These are phyloP conservation scores for Phytopythium litorale DNA, from an alignment of 352 stramenopile species.

Conservation along the genomic window DNA sequence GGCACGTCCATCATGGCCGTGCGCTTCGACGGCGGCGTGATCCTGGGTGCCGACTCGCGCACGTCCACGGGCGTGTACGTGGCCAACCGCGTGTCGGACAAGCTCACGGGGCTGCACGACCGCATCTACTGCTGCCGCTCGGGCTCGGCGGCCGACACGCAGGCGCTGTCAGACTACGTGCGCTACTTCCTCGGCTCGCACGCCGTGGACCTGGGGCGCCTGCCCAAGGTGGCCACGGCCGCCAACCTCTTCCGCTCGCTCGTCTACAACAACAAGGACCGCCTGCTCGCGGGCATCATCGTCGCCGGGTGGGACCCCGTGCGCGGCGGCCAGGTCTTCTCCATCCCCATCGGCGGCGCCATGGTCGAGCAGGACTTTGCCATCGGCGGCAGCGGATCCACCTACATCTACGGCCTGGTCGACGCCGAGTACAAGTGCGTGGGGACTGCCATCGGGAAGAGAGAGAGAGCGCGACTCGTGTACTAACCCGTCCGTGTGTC, in stretches of 20 bases:
- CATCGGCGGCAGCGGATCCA: slow-evolving; percentile 95
- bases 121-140: slow-evolving; percentile 97
- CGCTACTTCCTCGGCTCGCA: slow-evolving; percentile 78
- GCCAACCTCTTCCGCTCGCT: slow-evolving; percentile 96
- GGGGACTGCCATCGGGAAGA: background rate
- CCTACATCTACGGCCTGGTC: slow-evolving; percentile 97
- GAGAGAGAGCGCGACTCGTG: background rate
- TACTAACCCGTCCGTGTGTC: slow-evolving; percentile 1
- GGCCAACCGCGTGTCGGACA: slow-evolving; percentile 97
- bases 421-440: slow-evolving; percentile 91
- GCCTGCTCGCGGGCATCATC: slow-evolving; percentile 95
- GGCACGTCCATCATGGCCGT: slow-evolving; percentile 99
- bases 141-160: slow-evolving; percentile 97
- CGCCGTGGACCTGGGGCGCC: slow-evolving; percentile 79
- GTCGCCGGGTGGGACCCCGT: slow-evolving; percentile 97
- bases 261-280: slow-evolving; percentile 99
- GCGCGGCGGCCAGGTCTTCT: slow-evolving; percentile 95
- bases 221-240: slow-evolving; percentile 96
- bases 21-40: slow-evolving; percentile 94
- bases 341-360: slow-evolving; percentile 93
- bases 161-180: slow-evolving; percentile 87
- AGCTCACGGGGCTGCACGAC: slow-evolving; percentile 96
- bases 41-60: slow-evolving; percentile 95
- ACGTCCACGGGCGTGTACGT: slow-evolving; percentile 96
- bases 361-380: slow-evolving; percentile 97